Evolutionary conservation across 129 eudicot genomes (phyloP).

Genomic region (Flaveria sonorensis): DNA sequence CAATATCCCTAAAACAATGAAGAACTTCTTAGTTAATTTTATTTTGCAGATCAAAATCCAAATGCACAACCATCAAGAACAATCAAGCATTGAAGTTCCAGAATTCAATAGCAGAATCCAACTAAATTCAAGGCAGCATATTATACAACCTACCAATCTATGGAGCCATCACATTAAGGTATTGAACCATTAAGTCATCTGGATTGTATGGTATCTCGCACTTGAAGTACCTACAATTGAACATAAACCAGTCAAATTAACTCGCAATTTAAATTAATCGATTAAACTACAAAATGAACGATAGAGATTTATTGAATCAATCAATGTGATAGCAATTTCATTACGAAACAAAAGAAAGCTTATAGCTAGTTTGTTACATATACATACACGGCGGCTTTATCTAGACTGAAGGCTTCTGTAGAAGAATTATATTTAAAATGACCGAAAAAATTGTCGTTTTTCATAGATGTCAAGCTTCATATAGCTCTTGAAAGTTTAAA

Average conservation of each 20-base stretch:
- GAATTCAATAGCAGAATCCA: too few species aligned
- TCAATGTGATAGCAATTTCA: slow-evolving; percentile 32
- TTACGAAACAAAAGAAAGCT: too few species aligned
- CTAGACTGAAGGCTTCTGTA: slow-evolving; percentile 64
- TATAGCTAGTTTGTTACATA: too few species aligned
- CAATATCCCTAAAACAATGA: too few species aligned
- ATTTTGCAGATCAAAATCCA: too few species aligned
- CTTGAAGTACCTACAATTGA: slow-evolving; percentile 59
- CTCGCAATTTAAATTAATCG: background rate
- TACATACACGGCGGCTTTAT: slow-evolving; percentile 78
- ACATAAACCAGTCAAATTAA: background rate
- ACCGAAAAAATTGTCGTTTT: slow-evolving; percentile 66
- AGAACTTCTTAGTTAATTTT: too few species aligned
- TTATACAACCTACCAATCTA: too few species aligned
- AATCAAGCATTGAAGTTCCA: too few species aligned
- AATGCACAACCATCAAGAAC: too few species aligned
- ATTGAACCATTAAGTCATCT: too few species aligned
- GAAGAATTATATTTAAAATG: slow-evolving; percentile 69
- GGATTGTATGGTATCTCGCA: slow-evolving; percentile 64
- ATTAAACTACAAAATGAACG: background rate
- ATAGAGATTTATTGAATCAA: background rate
- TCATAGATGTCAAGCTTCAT: slow-evolving; percentile 65
- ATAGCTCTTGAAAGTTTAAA: slow-evolving; percentile 68
- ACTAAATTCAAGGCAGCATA: too few species aligned
- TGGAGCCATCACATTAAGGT: too few species aligned